Percentiles rank a stretch among this genome's conserved stretches.
Evolutionary conservation across 176 grass and related monocot species (phyloP).

Genomic region (Tillandsia leiboldiana): DNA sequence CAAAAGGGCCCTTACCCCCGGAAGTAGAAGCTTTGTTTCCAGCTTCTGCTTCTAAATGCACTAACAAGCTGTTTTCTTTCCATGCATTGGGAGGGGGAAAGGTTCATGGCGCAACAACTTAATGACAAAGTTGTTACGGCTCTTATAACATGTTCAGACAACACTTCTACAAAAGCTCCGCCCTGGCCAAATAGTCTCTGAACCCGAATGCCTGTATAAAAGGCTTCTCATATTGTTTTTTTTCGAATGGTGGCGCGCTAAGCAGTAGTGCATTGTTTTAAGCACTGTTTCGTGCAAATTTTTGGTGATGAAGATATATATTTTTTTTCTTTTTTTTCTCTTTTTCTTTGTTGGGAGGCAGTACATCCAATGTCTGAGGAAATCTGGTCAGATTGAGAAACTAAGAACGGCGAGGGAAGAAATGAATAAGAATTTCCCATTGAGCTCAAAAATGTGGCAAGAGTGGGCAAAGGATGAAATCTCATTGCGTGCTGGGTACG

Average conservation of each 20-base stretch:
- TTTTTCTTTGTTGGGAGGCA: slow-evolving; percentile 15
- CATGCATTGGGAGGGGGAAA: too few species aligned
- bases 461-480: slow-evolving; percentile 85
- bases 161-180: too few species aligned
- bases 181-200: too few species aligned
- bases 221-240: not conserved
- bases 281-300: not conserved
- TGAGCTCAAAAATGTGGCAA: slow-evolving; percentile 78
- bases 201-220: not conserved
- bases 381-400: slow-evolving; percentile 65
- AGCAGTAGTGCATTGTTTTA: not conserved
- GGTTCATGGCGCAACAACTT: too few species aligned
- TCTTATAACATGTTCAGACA: too few species aligned
- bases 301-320: not conserved
- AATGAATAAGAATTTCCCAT: slow-evolving; percentile 69
- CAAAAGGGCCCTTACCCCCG: too few species aligned
- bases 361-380: slow-evolving; percentile 80
- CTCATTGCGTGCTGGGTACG: slow-evolving; percentile 55
- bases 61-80: too few species aligned
- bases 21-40: too few species aligned
- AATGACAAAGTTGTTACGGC: too few species aligned
- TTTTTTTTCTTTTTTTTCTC: not conserved
- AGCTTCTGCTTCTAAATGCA: too few species aligned
- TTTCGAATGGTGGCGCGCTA: not conserved
- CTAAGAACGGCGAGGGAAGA: slow-evolving; percentile 65